Evolutionary conservation across 116 monocot species (phyloP).

Genomic region (Zostera marina): DNA sequence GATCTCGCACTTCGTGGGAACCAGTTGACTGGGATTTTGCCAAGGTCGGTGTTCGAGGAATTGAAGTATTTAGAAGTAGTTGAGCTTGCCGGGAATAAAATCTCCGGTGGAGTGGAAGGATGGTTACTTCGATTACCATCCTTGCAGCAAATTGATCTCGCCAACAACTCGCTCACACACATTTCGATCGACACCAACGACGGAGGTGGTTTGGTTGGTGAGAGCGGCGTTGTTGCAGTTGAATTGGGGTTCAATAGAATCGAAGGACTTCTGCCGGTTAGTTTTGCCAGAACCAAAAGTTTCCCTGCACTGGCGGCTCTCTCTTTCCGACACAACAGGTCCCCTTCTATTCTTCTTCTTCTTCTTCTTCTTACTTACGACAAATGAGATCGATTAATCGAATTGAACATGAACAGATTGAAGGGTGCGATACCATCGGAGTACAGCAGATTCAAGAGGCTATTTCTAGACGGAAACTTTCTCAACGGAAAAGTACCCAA

Average conservation of each 20-base stretch:
- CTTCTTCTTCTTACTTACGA: no score
- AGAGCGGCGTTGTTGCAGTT: conserved; percentile 26
- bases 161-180: conserved; percentile 38
- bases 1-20: conserved; percentile 34
- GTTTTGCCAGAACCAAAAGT: conserved; percentile 8
- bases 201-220: background rate
- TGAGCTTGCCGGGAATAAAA: conserved; percentile 32
- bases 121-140: conserved; percentile 59
- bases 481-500: conserved; percentile 37
- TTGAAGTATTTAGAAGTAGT: conserved; percentile 24
- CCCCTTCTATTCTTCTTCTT: no score
- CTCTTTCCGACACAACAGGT: conserved; percentile 32
- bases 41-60: conserved; percentile 14
- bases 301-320: conserved; percentile 28
- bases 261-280: conserved; percentile 30
- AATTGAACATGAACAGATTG: conserved; percentile 5
- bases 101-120: conserved; percentile 25
- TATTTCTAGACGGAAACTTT: conserved; percentile 56
- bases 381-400: no score
- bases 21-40: conserved; percentile 17
- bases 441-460: conserved; percentile 29
- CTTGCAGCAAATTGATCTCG: conserved; percentile 44
- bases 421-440: conserved; percentile 38
- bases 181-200: background rate
- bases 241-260: conserved; percentile 46